Percentiles rank a stretch among this genome's conserved stretches.
phyloP scores from a whole-genome alignment of 495 filamentous ascomycete species.

The Penicillium lagena region DNA sequence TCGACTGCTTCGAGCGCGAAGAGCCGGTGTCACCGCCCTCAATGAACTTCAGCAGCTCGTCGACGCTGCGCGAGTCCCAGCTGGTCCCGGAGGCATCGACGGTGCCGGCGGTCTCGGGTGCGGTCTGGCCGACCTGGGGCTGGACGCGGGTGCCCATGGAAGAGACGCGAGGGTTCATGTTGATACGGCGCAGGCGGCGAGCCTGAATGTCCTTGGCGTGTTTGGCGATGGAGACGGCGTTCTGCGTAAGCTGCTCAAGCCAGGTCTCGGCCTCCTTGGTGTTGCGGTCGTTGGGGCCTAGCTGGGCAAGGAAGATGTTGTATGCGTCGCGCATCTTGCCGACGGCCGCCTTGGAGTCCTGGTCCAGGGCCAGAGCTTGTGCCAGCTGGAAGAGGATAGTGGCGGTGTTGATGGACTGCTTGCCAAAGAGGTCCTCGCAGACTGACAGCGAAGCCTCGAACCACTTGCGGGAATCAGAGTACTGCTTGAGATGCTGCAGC shows the following conservation, averaged over 20 bases:
- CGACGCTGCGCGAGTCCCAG: slow-evolving; percentile 70
- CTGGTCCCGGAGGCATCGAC: slow-evolving; percentile 22
- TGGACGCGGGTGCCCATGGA: slow-evolving; percentile 45
- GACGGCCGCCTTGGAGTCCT: slow-evolving; percentile 85
- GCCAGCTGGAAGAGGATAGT: slow-evolving; percentile 95
- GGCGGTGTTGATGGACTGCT: slow-evolving; percentile 84
- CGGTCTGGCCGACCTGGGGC: slow-evolving; percentile 49
- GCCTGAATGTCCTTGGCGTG: slow-evolving; percentile 81
- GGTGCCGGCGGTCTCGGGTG: slow-evolving; percentile 37
- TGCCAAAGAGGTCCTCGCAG: slow-evolving; percentile 82
- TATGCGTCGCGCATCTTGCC: slow-evolving; percentile 90
- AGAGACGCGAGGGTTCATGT: slow-evolving; percentile 48
- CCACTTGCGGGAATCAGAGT: slow-evolving; percentile 88
- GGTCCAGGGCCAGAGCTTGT: slow-evolving; percentile 87
- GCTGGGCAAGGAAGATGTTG: slow-evolving; percentile 81
- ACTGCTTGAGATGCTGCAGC: slow-evolving; percentile 89
- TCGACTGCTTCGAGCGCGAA: slow-evolving; percentile 52
- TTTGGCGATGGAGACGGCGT: slow-evolving; percentile 88
- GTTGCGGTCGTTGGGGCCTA: slow-evolving; percentile 86
- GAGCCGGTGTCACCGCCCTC: slow-evolving; percentile 60
- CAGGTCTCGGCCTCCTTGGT: slow-evolving; percentile 91
- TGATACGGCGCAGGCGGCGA: slow-evolving; percentile 55
- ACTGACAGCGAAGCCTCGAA: slow-evolving; percentile 87
- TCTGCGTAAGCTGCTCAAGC: slow-evolving; percentile 93
- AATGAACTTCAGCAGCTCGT: slow-evolving; percentile 82